Evolutionary conservation across 2,329 filamentous ascomycete genomes (phyloP).

Genomic region (Diaporthe citri): DNA sequence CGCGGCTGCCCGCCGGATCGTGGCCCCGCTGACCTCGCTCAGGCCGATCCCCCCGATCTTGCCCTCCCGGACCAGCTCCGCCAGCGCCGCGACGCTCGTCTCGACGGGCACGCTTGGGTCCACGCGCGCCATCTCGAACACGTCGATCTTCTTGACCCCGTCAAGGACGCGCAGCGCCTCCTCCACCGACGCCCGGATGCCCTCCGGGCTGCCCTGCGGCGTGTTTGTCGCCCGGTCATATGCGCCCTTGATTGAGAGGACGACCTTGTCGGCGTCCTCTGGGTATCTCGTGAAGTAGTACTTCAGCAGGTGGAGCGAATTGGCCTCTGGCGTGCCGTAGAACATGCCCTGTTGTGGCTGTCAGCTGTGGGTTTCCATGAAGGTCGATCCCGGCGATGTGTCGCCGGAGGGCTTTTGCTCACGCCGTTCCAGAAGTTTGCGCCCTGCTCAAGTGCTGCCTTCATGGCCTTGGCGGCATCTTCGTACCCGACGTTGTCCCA

Average conservation of each 20-base stretch:
- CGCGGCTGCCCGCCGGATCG: slow-evolving; percentile 55
- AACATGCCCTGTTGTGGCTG: slow-evolving; percentile 50
- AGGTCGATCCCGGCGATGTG: not conserved
- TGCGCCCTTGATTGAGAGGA: slow-evolving; percentile 69
- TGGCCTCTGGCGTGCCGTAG: slow-evolving; percentile 64
- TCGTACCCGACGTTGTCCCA: slow-evolving; percentile 23
- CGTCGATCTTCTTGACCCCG: slow-evolving; percentile 63
- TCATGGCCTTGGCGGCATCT: slow-evolving; percentile 33
- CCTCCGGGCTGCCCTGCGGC: slow-evolving; percentile 60
- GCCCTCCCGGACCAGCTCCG: slow-evolving; percentile 55
- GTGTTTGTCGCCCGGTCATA: slow-evolving; percentile 44
- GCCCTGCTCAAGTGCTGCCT: slow-evolving; percentile 56
- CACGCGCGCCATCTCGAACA: slow-evolving; percentile 65
- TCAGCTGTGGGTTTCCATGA: not conserved
- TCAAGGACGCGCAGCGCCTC: slow-evolving; percentile 55
- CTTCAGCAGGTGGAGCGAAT: slow-evolving; percentile 65
- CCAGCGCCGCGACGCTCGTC: slow-evolving; percentile 49
- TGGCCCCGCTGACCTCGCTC: slow-evolving; percentile 56
- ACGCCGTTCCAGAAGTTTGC: slow-evolving; percentile 71
- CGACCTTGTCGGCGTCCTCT: slow-evolving; percentile 65
- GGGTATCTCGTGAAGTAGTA: slow-evolving; percentile 68
- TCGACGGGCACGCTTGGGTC: slow-evolving; percentile 60
- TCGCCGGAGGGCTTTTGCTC: not conserved
- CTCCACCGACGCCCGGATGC: slow-evolving; percentile 68
- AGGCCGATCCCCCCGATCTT: slow-evolving; percentile 59